Conservation (phyloP, 257 asterid species). For the Leptodermis oblonga region DNA sequence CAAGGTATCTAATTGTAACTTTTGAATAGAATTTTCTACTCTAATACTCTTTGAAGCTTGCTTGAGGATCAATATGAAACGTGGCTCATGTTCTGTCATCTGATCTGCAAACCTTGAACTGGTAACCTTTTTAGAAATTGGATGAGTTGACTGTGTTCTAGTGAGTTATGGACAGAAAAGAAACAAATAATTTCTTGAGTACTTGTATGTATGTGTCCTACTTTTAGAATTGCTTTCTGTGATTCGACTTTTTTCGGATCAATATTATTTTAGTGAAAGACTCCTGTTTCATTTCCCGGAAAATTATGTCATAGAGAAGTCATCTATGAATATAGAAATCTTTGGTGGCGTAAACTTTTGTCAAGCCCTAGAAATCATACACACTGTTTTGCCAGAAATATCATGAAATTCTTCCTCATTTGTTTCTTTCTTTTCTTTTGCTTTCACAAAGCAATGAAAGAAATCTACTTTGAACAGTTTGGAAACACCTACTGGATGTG, state of each 20-base stretch:
- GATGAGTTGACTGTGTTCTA: background rate
- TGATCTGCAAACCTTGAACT: background rate
- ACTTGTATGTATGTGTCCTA: slow-evolving; percentile 2
- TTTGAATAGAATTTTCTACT: background rate
- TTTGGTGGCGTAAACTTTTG: background rate
- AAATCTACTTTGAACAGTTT: background rate
- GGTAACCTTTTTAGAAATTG: too few relatives aligned
- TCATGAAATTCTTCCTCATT: too few relatives aligned
- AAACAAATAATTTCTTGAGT: background rate
- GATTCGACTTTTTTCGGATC: background rate
- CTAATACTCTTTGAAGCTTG: background rate
- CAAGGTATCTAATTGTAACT: slow-evolving; percentile 44
- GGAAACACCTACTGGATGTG: slow-evolving; percentile 5
- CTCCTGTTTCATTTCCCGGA: background rate
- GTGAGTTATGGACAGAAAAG: background rate
- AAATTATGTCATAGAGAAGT: background rate
- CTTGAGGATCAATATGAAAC: background rate
- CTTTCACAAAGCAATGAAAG: background rate
- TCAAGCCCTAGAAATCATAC: background rate
- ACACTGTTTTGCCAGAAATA: background rate
- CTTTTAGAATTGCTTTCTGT: background rate
- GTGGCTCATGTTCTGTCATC: slow-evolving; percentile 1
- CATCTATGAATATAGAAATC: background rate
- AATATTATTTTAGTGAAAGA: background rate
- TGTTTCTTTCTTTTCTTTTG: background rate